Percentiles rank a stretch among this genome's conserved stretches.
These are phyloP conservation scores for Colletotrichum navitas DNA, from an alignment of 2,329 filamentous ascomycete genomes.

Conservation along the genomic window DNA sequence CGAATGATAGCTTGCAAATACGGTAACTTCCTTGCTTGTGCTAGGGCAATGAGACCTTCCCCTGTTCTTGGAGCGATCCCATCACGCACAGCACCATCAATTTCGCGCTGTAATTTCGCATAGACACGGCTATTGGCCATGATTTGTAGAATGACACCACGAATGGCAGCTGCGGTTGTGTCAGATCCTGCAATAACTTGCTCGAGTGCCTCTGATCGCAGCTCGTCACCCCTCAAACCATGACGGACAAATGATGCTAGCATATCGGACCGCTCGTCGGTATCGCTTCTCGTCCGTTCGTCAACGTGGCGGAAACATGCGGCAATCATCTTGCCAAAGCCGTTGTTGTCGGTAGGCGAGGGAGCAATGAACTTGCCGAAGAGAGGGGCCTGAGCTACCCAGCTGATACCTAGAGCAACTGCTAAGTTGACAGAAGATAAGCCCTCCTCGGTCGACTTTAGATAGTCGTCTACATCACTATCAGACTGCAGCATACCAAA, in stretches of 20 bases:
- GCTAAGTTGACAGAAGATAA: conserved; percentile 47
- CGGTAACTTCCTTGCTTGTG: conserved; percentile 50
- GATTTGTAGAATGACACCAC: conserved; percentile 60
- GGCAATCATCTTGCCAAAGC: conserved; percentile 52
- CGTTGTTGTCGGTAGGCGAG: conserved; percentile 47
- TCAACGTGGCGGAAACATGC: conserved; percentile 48
- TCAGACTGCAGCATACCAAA: conserved; percentile 63
- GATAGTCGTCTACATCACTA: conserved; percentile 57
- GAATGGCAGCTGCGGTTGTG: conserved; percentile 64
- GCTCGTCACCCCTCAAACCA: conserved; percentile 45
- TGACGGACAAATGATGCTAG: conserved; percentile 49
- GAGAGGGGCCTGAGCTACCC: conserved; percentile 49
- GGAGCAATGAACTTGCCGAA: conserved; percentile 48
- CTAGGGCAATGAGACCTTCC: conserved; percentile 41
- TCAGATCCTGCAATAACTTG: conserved; percentile 64
- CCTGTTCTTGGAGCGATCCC: conserved; percentile 46
- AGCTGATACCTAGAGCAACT: conserved; percentile 48
- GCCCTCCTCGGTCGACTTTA: conserved; percentile 53
- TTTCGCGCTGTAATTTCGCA: conserved; percentile 58
- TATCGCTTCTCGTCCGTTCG: conserved; percentile 45
- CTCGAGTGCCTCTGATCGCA: conserved; percentile 50
- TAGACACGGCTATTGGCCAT: conserved; percentile 60
- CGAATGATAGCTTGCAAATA: conserved; percentile 55
- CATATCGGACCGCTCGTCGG: conserved; percentile 47
- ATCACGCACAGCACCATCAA: conserved; percentile 47